phyloP scores from a whole-genome alignment of 2,329 filamentous ascomycete genomes.

The Periconia sp. region DNA sequence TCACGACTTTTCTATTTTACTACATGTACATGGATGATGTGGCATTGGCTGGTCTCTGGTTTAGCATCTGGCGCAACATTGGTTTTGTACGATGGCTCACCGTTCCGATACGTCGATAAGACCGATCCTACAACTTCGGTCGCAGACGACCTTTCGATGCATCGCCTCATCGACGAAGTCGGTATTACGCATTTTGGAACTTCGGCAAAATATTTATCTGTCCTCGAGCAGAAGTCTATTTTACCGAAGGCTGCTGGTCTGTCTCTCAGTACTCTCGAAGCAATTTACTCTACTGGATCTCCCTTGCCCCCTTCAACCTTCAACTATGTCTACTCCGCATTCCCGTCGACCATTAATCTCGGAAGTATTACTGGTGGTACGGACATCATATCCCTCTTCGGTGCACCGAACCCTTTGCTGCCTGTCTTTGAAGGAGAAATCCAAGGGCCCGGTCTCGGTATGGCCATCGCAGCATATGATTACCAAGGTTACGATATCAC shows the following conservation, averaged over 20 bases:
- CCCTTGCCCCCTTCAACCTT: slow-evolving; percentile 94
- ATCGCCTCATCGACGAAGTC: slow-evolving; percentile 79
- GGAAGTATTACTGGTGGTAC: slow-evolving; percentile 95
- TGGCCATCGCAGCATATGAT: slow-evolving; percentile 58
- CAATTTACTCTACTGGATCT: slow-evolving; percentile 93
- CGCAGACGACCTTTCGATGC: slow-evolving; percentile 80
- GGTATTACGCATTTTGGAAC: slow-evolving; percentile 93
- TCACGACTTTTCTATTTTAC: slow-evolving; percentile 92
- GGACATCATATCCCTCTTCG: slow-evolving; percentile 95
- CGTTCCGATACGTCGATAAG: slow-evolving; percentile 65
- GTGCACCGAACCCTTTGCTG: slow-evolving; percentile 70
- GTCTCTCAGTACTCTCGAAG: slow-evolving; percentile 66
- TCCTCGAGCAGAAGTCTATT: slow-evolving; percentile 76
- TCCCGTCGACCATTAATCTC: slow-evolving; percentile 81
- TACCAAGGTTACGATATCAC: slow-evolving; percentile 64
- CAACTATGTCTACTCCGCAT: slow-evolving; percentile 83
- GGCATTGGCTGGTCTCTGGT: slow-evolving; percentile 93
- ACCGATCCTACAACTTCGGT: slow-evolving; percentile 56
- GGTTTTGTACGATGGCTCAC: slow-evolving; percentile 90
- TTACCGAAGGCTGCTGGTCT: slow-evolving; percentile 53
- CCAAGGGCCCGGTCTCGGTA: slow-evolving; percentile 56
- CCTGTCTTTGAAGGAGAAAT: slow-evolving; percentile 59
- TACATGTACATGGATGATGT: slow-evolving; percentile 99
- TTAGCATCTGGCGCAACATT: slow-evolving; percentile 83
- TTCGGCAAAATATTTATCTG: slow-evolving; percentile 88